Evolutionary conservation across 768 basidiomycete genomes (phyloP).

Genomic region (Pisolithus microcarpus): DNA sequence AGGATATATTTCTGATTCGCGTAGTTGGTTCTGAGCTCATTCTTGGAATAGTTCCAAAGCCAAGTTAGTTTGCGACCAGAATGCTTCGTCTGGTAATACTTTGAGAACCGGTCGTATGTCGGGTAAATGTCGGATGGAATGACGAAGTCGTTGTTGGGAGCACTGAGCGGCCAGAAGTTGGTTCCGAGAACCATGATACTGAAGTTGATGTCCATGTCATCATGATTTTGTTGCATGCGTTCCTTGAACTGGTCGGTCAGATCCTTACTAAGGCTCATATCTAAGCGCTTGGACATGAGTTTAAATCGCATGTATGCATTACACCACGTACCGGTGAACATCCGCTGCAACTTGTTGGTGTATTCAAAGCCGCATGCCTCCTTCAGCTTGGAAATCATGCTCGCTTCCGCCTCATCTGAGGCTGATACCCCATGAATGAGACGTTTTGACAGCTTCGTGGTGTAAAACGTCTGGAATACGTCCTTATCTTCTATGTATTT

Average conservation of each 20-base stretch:
- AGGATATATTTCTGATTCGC: slow-evolving; percentile 92
- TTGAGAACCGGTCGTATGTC: slow-evolving; percentile 85
- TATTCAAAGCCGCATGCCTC: slow-evolving; percentile 96
- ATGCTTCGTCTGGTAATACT: slow-evolving; percentile 91
- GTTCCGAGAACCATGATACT: slow-evolving; percentile 90
- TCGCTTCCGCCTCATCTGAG: slow-evolving; percentile 93
- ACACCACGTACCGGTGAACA: slow-evolving; percentile 75
- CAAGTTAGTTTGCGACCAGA: slow-evolving; percentile 93
- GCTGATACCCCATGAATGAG: slow-evolving; percentile 87
- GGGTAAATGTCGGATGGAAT: slow-evolving; percentile 83
- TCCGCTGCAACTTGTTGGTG: slow-evolving; percentile 90
- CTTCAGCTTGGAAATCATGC: slow-evolving; percentile 97
- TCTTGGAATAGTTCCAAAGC: slow-evolving; percentile 98
- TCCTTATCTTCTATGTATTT: slow-evolving; percentile 99
- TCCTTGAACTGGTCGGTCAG: slow-evolving; percentile 93
- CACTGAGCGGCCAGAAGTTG: slow-evolving; percentile 90
- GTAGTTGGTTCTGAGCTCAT: slow-evolving; percentile 91
- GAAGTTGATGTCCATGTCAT: slow-evolving; percentile 86
- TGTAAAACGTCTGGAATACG: slow-evolving; percentile 97
- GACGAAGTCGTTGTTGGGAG: slow-evolving; percentile 77
- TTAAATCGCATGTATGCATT: neutral
- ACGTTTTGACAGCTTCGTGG: slow-evolving; percentile 86
- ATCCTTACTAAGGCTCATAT: slow-evolving; percentile 94
- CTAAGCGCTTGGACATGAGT: slow-evolving; percentile 34
- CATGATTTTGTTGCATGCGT: slow-evolving; percentile 80